Conservation (phyloP, 352 stramenopile genomes). For the Phytophthora cryptogea region DNA sequence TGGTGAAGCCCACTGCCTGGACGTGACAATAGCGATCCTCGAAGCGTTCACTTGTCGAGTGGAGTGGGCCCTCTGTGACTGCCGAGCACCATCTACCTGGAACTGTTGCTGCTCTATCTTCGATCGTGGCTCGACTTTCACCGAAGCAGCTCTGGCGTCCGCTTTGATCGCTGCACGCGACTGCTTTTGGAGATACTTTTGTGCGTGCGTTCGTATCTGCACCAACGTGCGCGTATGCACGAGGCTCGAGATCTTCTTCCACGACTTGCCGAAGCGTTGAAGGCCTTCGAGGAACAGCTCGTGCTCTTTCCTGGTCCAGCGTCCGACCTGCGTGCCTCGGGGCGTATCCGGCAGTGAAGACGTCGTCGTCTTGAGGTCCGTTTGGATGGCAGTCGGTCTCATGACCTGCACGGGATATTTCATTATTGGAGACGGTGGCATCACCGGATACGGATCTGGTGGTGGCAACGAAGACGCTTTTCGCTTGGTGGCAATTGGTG, state of each 20-base stretch:
- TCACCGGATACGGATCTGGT: slow-evolving; percentile 3
- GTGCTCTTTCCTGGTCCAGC: slow-evolving; percentile 91
- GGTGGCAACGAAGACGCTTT: slow-evolving; percentile 3
- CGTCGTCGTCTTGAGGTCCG: neutral
- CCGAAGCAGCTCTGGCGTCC: slow-evolving; percentile 19
- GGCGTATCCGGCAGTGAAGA: neutral
- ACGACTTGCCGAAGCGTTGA: slow-evolving; percentile 88
- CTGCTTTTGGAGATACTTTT: slow-evolving; percentile 96
- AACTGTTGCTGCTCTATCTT: slow-evolving; percentile 8
- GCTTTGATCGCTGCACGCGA: slow-evolving; percentile 59
- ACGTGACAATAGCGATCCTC: neutral
- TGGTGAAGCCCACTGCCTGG: slow-evolving; percentile 14
- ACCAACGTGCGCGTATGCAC: slow-evolving; percentile 86
- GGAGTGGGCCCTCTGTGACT: neutral
- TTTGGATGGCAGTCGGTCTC: slow-evolving; percentile 4
- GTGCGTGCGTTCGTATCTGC: slow-evolving; percentile 96
- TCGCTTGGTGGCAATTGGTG: slow-evolving; percentile 16
- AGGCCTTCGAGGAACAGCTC: slow-evolving; percentile 89
- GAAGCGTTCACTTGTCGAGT: slow-evolving; percentile 3
- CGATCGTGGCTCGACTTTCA: neutral
- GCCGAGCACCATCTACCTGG: neutral
- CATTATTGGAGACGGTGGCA: neutral
- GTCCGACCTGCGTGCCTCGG: slow-evolving; percentile 53
- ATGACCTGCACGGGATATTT: slow-evolving; percentile 10
- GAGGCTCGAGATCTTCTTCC: slow-evolving; percentile 90